Conservation (phyloP, 768 basidiomycete genomes). For the Suillus subalutaceus region DNA sequence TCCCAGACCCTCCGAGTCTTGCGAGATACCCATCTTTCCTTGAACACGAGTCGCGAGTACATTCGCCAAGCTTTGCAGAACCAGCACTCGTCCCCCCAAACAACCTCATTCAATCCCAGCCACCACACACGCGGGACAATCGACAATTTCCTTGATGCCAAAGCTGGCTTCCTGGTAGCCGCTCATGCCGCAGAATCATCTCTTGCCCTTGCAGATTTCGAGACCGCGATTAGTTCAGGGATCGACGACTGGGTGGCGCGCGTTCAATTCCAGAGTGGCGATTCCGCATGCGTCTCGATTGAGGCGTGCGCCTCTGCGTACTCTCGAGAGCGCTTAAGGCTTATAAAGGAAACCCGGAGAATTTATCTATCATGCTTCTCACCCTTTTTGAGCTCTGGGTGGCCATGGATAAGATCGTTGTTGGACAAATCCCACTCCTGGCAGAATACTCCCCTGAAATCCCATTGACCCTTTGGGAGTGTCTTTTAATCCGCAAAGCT, state of each 20-base stretch:
- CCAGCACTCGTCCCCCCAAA: too few species aligned
- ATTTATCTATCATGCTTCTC: slow-evolving; percentile 46
- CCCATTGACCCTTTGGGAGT: slow-evolving; percentile 25
- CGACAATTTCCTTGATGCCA: slow-evolving; percentile 20
- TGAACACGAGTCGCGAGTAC: slow-evolving; percentile 33
- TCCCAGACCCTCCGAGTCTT: slow-evolving; percentile 29
- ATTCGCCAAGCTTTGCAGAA: slow-evolving; percentile 23
- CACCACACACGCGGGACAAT: slow-evolving; percentile 18
- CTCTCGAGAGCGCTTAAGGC: slow-evolving; percentile 23
- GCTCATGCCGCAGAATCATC: slow-evolving; percentile 18
- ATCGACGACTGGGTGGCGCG: slow-evolving; percentile 39
- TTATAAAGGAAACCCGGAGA: slow-evolving; percentile 41
- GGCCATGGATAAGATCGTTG: slow-evolving; percentile 33
- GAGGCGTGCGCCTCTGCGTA: slow-evolving; percentile 33
- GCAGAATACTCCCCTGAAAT: slow-evolving; percentile 38
- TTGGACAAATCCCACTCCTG: slow-evolving; percentile 28
- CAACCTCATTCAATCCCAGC: slow-evolving; percentile 7
- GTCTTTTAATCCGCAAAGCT: slow-evolving; percentile 32
- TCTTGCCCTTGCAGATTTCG: slow-evolving; percentile 39
- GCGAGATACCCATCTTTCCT: slow-evolving; percentile 37
- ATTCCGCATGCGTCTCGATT: slow-evolving; percentile 22
- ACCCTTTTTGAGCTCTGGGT: slow-evolving; percentile 40
- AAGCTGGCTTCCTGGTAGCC: slow-evolving; percentile 15
- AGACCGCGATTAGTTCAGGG: slow-evolving; percentile 31
- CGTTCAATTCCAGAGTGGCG: slow-evolving; percentile 6